Evolutionary conservation across 106 monocot species (phyloP), one percentile per base, ranked within the genome.

Genomic region (Chionographis japonica): DNA sequence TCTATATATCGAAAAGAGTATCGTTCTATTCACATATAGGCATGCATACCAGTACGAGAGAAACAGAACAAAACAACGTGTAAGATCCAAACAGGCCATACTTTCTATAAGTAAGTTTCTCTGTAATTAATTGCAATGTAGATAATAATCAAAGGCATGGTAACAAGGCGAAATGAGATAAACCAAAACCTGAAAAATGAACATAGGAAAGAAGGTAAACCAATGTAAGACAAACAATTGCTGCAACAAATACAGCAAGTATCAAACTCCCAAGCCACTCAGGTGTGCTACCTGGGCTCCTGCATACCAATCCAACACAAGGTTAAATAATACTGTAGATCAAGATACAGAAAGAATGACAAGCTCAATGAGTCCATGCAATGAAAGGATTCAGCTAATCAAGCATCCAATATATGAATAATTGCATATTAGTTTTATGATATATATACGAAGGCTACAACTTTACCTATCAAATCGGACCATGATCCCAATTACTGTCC

Each of bases 151-250:
- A 4, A 62, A 62, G 19, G 57, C 52, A 52, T 52, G 50, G 42
- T 38, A 27, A 40, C 7, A 17, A n/a, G 54, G 16, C 27, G 16
- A 27, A 68, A 46, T 46, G 46, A 46, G 43, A 58, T 40, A 73
- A 63, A 13, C 13, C 12, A 50, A 13, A 42, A 93, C 98, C 92
- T 85, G 98, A 98, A 52, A 87, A 74, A 88, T 98, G 93, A 73
- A 90, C 37, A 57, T 98, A 98, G 41, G 93, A 90, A 78, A 98
- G 84, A 61, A 90, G 68, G 70, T 98, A 93, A 14, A 88, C 87
- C 67, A 98, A 73, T 42, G 56, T 77, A 54, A 93, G 90, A 65
- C 85, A 98, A 58, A 90, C 80, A 77, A 81, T 56, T 61, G 77
- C 54, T 36, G 86, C 75, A 70, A 85, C 40, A 56, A 75, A 76